Percentiles rank a stretch among this genome's conserved stretches.
These are phyloP conservation scores for Ensete glaucum DNA, from an alignment of 176 grass and related monocot genomes.

Conservation along the genomic window DNA sequence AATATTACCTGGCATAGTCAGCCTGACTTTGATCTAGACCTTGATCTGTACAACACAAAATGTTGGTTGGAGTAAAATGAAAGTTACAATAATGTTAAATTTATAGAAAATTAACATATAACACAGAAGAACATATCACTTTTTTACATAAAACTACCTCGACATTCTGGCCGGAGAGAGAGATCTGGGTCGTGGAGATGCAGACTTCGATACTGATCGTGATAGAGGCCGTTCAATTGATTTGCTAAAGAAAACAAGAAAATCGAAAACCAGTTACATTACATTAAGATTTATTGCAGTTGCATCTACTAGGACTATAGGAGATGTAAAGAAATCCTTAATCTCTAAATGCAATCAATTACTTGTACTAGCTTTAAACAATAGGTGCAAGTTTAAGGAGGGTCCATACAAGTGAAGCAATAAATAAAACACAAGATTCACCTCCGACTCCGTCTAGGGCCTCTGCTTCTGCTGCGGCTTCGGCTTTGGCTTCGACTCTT, in stretches of 20 bases:
- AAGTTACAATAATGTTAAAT: neutral
- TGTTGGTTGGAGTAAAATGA: neutral
- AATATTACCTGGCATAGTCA: conserved; percentile 12
- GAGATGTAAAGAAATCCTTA: no score
- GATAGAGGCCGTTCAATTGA: conserved; percentile 5
- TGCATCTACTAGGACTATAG: neutral
- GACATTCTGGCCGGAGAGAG: conserved; percentile 4
- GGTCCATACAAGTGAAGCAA: neutral
- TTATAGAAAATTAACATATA: neutral
- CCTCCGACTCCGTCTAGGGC: conserved; percentile 11
- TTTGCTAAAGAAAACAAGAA: conserved; percentile 15
- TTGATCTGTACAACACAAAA: conserved; percentile 11
- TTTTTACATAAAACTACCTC: neutral
- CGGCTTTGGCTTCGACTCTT: conserved; percentile 14
- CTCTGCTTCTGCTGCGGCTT: conserved; percentile 15
- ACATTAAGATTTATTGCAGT: neutral
- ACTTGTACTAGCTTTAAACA: neutral
- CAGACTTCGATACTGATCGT: conserved; percentile 16
- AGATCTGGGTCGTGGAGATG: conserved; percentile 15
- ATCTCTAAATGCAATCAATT: neutral
- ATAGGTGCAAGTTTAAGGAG: neutral
- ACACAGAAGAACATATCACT: neutral
- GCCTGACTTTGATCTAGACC: conserved; percentile 17
- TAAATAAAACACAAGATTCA: neutral
- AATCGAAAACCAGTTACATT: neutral